Percentiles rank a stretch among this genome's conserved stretches.
These are phyloP conservation scores for Colletotrichum orbiculare DNA, from an alignment of 2,329 filamentous ascomycete genomes.

Conservation along the genomic window DNA sequence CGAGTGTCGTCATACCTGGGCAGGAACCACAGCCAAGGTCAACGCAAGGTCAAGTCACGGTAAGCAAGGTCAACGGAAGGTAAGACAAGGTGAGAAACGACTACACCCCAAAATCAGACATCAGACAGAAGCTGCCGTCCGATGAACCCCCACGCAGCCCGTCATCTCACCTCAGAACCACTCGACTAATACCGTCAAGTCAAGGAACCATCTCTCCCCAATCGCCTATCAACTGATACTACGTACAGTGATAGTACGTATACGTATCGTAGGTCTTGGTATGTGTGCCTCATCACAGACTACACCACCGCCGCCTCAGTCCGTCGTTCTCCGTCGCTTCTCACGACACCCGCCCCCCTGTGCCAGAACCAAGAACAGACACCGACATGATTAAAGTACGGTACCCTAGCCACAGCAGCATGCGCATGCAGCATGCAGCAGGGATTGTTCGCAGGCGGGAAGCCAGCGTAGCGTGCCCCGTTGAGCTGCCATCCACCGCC, in stretches of 20 bases:
- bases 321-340: conserved; percentile 19
- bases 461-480: neutral
- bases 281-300: too few species aligned
- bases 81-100: too few species aligned
- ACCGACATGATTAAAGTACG: conserved; percentile 21
- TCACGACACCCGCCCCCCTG: neutral
- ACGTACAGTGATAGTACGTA: too few species aligned
- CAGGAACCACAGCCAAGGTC: neutral
- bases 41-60: neutral
- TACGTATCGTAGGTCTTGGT: too few species aligned
- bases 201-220: neutral
- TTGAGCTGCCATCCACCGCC: too few species aligned
- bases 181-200: conserved; percentile 12
- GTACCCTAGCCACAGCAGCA: conserved; percentile 6
- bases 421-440: neutral
- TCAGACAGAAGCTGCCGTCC: neutral
- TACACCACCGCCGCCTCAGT: conserved; percentile 3
- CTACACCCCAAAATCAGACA: neutral
- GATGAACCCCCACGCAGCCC: conserved; percentile 19
- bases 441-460: neutral
- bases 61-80: neutral
- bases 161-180: conserved; percentile 10
- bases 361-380: conserved; percentile 11
- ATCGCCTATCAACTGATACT: neutral
- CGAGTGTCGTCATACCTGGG: conserved; percentile 11